These are phyloP conservation scores for Starmerella davenportii DNA, from an alignment of 805 yeast genomes.

Conservation along the genomic window DNA sequence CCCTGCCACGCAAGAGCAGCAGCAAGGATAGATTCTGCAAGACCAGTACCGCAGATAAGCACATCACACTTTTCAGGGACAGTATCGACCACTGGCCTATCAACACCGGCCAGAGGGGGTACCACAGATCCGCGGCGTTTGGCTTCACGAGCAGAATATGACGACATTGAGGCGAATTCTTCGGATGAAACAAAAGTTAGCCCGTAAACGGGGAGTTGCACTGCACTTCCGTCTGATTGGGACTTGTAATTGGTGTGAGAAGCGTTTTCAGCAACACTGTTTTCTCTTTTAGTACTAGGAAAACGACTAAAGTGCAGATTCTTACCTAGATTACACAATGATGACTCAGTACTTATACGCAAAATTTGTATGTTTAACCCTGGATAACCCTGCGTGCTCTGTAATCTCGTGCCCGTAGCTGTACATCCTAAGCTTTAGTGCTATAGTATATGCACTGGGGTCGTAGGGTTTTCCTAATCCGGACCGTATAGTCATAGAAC, in stretches of 20 bases:
- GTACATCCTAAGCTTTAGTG: no score
- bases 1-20: conserved; percentile 97
- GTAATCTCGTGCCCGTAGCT: background rate
- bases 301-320: background rate
- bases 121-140: conserved; percentile 24
- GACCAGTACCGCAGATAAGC: conserved; percentile 80
- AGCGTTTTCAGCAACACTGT: background rate
- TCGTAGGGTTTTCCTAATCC: background rate
- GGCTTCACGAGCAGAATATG: conserved; percentile 25
- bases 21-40: conserved; percentile 72
- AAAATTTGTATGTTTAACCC: background rate
- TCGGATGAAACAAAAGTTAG: background rate
- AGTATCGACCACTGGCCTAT: conserved; percentile 18
- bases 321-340: background rate
- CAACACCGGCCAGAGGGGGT: conserved; percentile 26
- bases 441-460: background rate
- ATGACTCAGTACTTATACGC: background rate
- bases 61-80: conserved; percentile 64
- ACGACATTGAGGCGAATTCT: conserved; percentile 19
- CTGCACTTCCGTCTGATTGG: background rate
- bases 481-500: no score
- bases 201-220: background rate
- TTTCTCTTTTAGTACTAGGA: background rate
- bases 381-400: background rate
- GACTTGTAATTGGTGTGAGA: background rate